Evolutionary conservation across 768 basidiomycete genomes (phyloP).

Genomic region (Lentinula lateritia): DNA sequence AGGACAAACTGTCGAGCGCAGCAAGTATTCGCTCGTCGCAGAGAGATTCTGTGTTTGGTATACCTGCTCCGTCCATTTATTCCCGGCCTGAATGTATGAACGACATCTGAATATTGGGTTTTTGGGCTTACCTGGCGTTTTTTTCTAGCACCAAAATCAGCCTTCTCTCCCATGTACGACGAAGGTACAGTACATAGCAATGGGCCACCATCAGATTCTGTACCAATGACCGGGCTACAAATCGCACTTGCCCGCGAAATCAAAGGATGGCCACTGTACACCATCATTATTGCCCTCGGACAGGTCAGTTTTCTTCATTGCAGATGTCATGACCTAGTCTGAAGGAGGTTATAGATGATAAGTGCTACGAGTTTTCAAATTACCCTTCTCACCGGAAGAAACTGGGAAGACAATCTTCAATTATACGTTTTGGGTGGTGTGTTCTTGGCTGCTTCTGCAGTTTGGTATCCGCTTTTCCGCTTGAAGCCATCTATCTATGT

Average conservation of each 20-base stretch:
- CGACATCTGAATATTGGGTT: constrained; percentile 32
- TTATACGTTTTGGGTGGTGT: constrained; percentile 89
- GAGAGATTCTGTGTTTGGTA: constrained; percentile 80
- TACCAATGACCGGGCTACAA: constrained; percentile 80
- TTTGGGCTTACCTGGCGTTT: constrained; percentile 74
- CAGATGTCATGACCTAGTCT: background rate
- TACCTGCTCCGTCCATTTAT: constrained; percentile 54
- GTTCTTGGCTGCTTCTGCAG: constrained; percentile 79
- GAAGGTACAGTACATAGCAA: constrained; percentile 31
- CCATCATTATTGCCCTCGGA: constrained; percentile 81
- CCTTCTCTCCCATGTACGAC: constrained; percentile 58
- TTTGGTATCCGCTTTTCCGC: constrained; percentile 91
- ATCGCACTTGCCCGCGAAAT: constrained; percentile 78
- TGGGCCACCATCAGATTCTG: constrained; percentile 43
- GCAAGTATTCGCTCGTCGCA: constrained; percentile 76
- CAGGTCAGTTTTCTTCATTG: constrained; percentile 41
- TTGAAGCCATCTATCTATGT: constrained; percentile 86
- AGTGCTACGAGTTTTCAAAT: constrained; percentile 94
- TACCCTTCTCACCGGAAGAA: constrained; percentile 82
- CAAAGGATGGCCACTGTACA: constrained; percentile 87
- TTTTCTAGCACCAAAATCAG: constrained; percentile 58
- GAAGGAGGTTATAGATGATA: constrained; percentile 50
- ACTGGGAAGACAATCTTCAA: constrained; percentile 74
- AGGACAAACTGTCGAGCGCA: constrained; percentile 77
- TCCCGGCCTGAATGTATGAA: constrained; percentile 71